Conservation (phyloP, 768 basidiomycete species). For the Mycena venus region DNA sequence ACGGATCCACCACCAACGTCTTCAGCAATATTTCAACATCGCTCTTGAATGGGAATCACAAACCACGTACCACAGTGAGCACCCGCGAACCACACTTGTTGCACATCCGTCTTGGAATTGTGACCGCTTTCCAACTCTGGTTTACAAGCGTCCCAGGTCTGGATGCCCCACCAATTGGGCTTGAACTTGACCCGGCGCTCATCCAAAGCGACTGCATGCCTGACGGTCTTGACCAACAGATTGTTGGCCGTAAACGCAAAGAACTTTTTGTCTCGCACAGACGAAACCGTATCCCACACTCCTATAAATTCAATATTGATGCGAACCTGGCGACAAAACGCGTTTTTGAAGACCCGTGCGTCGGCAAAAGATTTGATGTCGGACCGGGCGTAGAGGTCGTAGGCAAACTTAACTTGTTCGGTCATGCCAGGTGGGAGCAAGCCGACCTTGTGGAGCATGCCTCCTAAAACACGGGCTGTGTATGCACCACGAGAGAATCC, state of each 20-base stretch:
- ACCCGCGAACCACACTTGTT: slow-evolving; percentile 49
- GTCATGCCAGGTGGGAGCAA: slow-evolving; percentile 65
- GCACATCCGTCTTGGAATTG: slow-evolving; percentile 47
- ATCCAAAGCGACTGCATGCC: slow-evolving; percentile 68
- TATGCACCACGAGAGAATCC: slow-evolving; percentile 62
- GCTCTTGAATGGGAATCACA: not conserved
- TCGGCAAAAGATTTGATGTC: slow-evolving; percentile 44
- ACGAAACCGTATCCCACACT: slow-evolving; percentile 69
- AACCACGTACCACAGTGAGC: slow-evolving; percentile 49
- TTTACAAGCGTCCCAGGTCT: slow-evolving; percentile 21
- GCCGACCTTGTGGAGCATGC: slow-evolving; percentile 69
- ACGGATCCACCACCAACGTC: slow-evolving; percentile 71
- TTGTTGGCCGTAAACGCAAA: slow-evolving; percentile 63
- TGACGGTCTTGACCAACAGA: slow-evolving; percentile 57
- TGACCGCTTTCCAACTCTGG: not conserved
- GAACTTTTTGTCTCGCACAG: slow-evolving; percentile 58
- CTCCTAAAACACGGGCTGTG: slow-evolving; percentile 61
- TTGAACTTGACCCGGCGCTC: slow-evolving; percentile 66
- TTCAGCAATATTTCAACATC: slow-evolving; percentile 31
- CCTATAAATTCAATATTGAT: slow-evolving; percentile 62
- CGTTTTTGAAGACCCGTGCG: slow-evolving; percentile 47
- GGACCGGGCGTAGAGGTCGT: not conserved
- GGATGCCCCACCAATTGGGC: slow-evolving; percentile 52
- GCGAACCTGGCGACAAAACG: slow-evolving; percentile 55
- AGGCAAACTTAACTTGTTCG: slow-evolving; percentile 4